Evolutionary conservation across 768 basidiomycete species (phyloP), one percentile per base, ranked within the genome.

Genomic region (Suillus brevipes): DNA sequence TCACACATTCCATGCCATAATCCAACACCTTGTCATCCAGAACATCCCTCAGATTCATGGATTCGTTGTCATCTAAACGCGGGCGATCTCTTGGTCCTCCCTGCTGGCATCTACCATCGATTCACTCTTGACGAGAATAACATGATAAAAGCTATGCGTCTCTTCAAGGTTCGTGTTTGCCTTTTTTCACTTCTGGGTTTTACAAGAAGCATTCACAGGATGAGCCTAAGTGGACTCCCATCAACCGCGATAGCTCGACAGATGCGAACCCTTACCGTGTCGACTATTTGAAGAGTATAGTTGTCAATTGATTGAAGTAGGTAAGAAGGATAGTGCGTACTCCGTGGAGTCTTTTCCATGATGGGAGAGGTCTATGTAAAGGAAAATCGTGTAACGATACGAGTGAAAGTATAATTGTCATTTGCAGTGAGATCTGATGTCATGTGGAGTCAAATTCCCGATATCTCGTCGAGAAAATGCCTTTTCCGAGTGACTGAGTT

Each of bases 101-200:
- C 96, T 1, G 86, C 92, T 20, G 95, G 94, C 0, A 94, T 96
- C 70, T 97, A 95, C 76, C 96, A 98, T 78, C 90, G 95, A 47
- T 98, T 97, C 80, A 96, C 93, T 0, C 86, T 97, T 18, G 94
- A 97, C 73, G 84, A 87, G 67, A 78, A 72, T 59, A 86, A 97
- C 75, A 78, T 79, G 40, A 88, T 95, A 78, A 86, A 88, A 69
- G 90, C 90, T 0, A 80, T 95, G 75, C 84, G 95, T 9, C 80
- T 97, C 61, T 97, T 96, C 87, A 87, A 95, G 85, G 93, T 87
- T 64, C 40, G 78, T 66, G 28, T 23, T 55, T 50, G 61, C 8
- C 56, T 20, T 16, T 38, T 42, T 10, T 23, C 8, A 20, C 3
- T 50, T 52, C 9, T 28, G 16, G 34, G 36, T 25, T 65, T 50